Conservation (phyloP, 179 eudicot species). For the Actinidia polygama region DNA sequence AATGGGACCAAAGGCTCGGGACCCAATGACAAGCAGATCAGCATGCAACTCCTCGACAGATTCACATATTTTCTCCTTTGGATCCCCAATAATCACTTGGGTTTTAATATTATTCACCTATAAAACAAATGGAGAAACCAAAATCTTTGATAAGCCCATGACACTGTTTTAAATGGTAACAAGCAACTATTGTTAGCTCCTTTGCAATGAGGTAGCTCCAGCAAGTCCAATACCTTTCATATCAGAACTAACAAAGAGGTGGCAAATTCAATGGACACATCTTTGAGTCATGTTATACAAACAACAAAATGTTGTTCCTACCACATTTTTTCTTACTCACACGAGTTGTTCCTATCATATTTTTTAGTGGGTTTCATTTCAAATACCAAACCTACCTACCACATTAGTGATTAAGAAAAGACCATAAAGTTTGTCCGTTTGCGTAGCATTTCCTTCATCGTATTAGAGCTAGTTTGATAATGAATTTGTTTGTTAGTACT, state of each 20-base stretch:
- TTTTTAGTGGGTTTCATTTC: no score
- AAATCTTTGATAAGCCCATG: not conserved
- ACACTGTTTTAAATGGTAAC: not conserved
- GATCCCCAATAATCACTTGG: constrained; percentile 66
- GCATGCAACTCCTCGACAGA: constrained; percentile 69
- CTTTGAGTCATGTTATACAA: no score
- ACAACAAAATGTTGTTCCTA: no score
- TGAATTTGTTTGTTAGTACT: no score
- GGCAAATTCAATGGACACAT: not conserved
- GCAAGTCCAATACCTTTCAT: not conserved
- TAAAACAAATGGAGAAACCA: not conserved
- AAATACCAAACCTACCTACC: no score
- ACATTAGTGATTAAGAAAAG: no score
- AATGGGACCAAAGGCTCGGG: constrained; percentile 72
- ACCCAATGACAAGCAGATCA: constrained; percentile 85
- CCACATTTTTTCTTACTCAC: no score
- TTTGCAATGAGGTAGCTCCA: not conserved
- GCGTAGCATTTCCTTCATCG: no score
- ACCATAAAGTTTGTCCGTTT: no score
- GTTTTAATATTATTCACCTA: constrained; percentile 58
- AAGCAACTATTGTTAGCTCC: not conserved
- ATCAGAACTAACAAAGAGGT: not conserved
- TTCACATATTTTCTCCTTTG: constrained; percentile 86
- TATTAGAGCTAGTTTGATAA: no score
- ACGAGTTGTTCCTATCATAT: no score